Evolutionary conservation across 177 flowering plant genomes (phyloP), one percentile per base, ranked within the genome.

Genomic region (Vitis hybrid): DNA sequence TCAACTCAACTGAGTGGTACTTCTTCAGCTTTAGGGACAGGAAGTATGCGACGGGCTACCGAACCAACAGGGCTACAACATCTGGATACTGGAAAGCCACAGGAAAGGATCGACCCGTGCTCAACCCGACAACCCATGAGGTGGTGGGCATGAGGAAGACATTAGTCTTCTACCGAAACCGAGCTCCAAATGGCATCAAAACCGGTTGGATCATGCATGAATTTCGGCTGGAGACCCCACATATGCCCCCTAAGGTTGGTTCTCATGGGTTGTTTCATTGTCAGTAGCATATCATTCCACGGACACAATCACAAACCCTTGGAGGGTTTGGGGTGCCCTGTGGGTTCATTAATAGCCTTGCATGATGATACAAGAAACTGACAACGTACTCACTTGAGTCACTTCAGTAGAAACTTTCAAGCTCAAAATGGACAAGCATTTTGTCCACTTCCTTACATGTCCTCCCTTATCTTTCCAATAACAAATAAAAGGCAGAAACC

Each of bases 191-290:
- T 74, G 98, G 98, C 16, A 80, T 84, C 78, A 93, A 91, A 77
- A 89, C 93, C 5, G 89, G 89, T 19, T 93, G 98, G 98, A 83
- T 93, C 72, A 93, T 93, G 98, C 97, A 93, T 60, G 98, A 93
- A 75, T 93, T 93, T 74, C 94, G 97, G 33, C 76, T 89, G 1
- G 92, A 90, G 74, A 84, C 81, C 71, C 89, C 90, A 29, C 79
- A 81, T 51, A 76, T 78, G 78, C 86, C 93, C 71, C 92, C 93
- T 21, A 90, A 89, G 92, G 97, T 92, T 6, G 19, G 16, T 26
- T 39, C 12, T 29, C 58, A 0, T 57, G 29, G 29, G 1, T 10
- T 26, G 3, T n/a, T 21, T 56, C 33, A 9, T 39, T 61, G 59
- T 56, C 22, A 57, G 21, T 5, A 59, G 1, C 14, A 51, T 12